A percentile compares a stretch with the other conserved stretches of the same genome.
Evolutionary conservation across 2,329 filamentous ascomycete species (phyloP).

Genomic region (Rhynchosporium graminicola): DNA sequence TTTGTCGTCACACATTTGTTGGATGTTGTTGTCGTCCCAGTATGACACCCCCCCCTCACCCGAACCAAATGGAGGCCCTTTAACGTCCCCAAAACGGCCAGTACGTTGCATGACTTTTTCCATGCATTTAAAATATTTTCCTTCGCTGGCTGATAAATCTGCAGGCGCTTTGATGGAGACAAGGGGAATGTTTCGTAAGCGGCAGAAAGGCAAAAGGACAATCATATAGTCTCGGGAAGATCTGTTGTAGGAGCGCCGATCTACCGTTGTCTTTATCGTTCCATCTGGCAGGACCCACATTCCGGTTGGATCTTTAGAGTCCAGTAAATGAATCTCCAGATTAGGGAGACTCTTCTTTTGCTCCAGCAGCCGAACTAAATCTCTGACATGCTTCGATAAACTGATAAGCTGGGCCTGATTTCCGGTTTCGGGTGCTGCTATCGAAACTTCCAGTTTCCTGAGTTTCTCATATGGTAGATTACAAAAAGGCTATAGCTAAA

Average conservation of each 20-base stretch:
- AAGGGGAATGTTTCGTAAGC: not conserved
- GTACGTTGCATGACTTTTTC: not conserved
- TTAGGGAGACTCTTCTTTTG: not conserved
- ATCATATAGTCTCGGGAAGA: not conserved
- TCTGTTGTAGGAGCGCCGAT: not conserved
- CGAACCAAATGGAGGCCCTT: too few species aligned
- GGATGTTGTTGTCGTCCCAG: conserved; percentile 12
- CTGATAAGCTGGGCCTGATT: not conserved
- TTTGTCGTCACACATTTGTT: not conserved
- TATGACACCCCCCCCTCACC: not conserved
- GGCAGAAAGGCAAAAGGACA: conserved; percentile 5
- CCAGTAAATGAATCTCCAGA: not conserved
- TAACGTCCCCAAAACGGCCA: not conserved
- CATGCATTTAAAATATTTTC: not conserved
- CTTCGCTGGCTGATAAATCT: not conserved
- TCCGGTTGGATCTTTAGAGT: not conserved
- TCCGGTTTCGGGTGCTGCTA: not conserved
- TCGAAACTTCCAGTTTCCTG: not conserved
- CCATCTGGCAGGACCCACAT: not conserved
- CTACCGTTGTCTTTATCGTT: not conserved
- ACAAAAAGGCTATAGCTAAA: too few species aligned
- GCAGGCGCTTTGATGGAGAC: not conserved
- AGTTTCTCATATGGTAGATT: not conserved
- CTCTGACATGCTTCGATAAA: conserved; percentile 1
- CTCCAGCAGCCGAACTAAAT: conserved; percentile 5